Base-by-base conservation (phyloP, 768 basidiomycete genomes). In the Pleurotus tuoliensis region DNA sequence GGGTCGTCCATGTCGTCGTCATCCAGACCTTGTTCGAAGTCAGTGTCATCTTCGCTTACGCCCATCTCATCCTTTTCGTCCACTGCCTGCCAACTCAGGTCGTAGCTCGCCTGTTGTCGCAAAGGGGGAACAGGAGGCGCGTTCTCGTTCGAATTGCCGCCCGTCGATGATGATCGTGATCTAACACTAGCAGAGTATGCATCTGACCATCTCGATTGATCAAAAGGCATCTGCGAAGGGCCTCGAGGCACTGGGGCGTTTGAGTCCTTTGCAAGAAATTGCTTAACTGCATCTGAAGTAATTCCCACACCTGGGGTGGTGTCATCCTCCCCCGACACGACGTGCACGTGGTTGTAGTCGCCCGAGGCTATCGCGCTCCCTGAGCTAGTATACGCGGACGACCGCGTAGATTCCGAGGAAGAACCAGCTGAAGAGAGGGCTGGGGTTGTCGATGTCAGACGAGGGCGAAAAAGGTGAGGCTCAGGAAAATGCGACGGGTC, bases 301-400 rank as follows among this genome's bases (percentile, higher is more conserved):
- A 89, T 83, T 55, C 83, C 86, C 41, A 86, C 74, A 44, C 77
- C 77, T 27, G 80, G 67, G 48, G 71, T 65, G 39, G 74, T 67
- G 50, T 88, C 85, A 58, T 87, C 85, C 57, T 80, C 79, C 16
- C 74, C 78, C 4, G 85, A 81, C 27, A 76, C 86, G 62, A 90
- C 83, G 56, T 82, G 86, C 44, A 89, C 78, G 67, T 85, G 81
- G 18, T 78, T 77, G 54, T 79, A 84, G 69, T 91, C 89, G 39
- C 76, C 76, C 41, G 83, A 82, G 22, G 78, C 73, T 44, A 82
- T 67, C 16, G 80, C 77, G 68, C 86, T 87, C 55, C 85, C 86
- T 16, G 83, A 82, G 69, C 80, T 86, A 20, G 88, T 87, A 66
- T 90, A 90, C 4, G 89, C 88, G 3, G 88, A 88, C 6, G 90